Base-by-base conservation (phyloP, 2,329 filamentous ascomycete species). In the Alternaria triticina region DNA sequence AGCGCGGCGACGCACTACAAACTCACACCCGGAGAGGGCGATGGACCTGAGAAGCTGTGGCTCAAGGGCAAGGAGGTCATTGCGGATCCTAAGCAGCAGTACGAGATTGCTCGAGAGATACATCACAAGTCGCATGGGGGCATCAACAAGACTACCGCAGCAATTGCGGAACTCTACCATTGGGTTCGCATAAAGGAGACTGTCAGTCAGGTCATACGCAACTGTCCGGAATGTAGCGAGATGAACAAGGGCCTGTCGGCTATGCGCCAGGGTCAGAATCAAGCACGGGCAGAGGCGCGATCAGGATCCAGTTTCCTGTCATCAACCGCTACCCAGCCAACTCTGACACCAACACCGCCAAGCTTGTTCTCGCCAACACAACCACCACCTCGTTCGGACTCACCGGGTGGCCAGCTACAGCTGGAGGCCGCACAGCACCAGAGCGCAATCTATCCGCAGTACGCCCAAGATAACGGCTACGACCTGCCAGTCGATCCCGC, bases 121-220 rank as follows among this genome's bases (percentile, higher is more conserved):
- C 96, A 99, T 80, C 85, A 89, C 57, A 81, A 85, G 61, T 86
- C 90, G 45, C 96, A 99, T 77, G 93, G 91, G 7, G 96, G 96
- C 55, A 98, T 98, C 85, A 99, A 99, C 85, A 97, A 97, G 83
- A 98, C 95, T 0, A 98, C 95, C 1, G 94, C 95, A 20, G 91
- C 90, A 20, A 97, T 99, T 74, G 93, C 95, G 11, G 93, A 97
- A 77, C 91, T 91, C 75, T 97, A 95, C 78, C 96, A 98, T 82
- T 99, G 96, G 96, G 94, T 96, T 51, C 89, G 95, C 65, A 98
- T 98, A 83, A 99, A 98, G 80, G 94, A 97, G 81, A 98, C 95
- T 1, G 96, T 97, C 65, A 96, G 91, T 77, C 90, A 95, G 77
- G 94, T 97, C 72, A 97, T 98, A 80, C 91, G 92, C 72, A 95